These are phyloP conservation scores for Nitzschia putrida DNA, from an alignment of 108 stramenopile genomes.

Conservation along the genomic window DNA sequence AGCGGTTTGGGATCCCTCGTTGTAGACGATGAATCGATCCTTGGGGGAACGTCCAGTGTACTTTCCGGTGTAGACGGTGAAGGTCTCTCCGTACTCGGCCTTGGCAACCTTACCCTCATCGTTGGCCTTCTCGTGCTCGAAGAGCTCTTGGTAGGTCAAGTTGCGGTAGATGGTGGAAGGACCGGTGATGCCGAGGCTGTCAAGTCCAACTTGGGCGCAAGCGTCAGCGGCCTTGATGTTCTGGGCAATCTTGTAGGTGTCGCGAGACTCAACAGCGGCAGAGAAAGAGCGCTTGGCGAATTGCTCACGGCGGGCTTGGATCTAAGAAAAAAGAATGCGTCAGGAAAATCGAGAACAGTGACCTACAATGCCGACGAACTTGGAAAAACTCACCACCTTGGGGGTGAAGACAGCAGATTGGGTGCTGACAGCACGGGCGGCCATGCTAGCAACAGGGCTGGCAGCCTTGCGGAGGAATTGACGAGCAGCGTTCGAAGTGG, in stretches of 20 bases:
- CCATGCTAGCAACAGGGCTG: slow-evolving; percentile 20
- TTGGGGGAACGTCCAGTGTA: slow-evolving; percentile 97
- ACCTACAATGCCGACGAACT: neutral
- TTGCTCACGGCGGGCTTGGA: neutral
- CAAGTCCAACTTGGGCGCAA: slow-evolving; percentile 69
- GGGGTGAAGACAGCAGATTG: slow-evolving; percentile 17
- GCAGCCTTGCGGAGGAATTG: slow-evolving; percentile 12
- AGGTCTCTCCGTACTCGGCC: slow-evolving; percentile 87
- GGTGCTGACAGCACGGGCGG: slow-evolving; percentile 20
- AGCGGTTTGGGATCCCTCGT: slow-evolving; percentile 68
- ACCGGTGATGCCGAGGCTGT: slow-evolving; percentile 75
- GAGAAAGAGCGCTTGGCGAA: slow-evolving; percentile 7
- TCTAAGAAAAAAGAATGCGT: neutral
- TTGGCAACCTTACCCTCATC: slow-evolving; percentile 85
- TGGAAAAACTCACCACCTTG: slow-evolving; percentile 1
- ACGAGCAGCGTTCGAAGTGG: slow-evolving; percentile 17
- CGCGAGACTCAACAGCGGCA: slow-evolving; percentile 41
- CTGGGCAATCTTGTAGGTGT: slow-evolving; percentile 74
- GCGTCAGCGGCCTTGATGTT: slow-evolving; percentile 72
- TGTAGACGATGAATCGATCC: slow-evolving; percentile 92
- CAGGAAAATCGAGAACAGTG: neutral
- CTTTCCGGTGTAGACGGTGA: slow-evolving; percentile 95
- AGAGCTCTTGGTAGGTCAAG: slow-evolving; percentile 91
- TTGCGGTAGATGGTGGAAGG: slow-evolving; percentile 86
- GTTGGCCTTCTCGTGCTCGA: slow-evolving; percentile 89